A percentile compares a stretch with the other conserved stretches of the same genome.
Conservation (phyloP, 306 rosid species). For the Medicago arabica region DNA sequence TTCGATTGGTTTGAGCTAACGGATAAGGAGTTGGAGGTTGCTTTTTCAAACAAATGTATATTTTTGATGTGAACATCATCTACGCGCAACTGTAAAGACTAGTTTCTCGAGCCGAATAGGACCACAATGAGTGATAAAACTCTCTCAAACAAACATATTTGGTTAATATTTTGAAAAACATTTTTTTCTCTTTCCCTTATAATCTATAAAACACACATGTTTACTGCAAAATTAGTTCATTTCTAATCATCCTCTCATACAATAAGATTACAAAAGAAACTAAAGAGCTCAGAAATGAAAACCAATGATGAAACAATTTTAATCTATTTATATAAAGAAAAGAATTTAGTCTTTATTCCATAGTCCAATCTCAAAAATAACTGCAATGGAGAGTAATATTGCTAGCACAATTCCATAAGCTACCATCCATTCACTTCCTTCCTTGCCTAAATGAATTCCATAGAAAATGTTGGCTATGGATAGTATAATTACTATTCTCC, state of each 20-base stretch:
- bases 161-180: no score
- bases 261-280: conserved; percentile 29
- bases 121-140: no score
- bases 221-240: neutral
- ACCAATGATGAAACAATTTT: conserved; percentile 23
- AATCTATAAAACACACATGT: no score
- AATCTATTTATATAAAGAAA: neutral
- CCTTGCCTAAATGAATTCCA: conserved; percentile 66
- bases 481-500: conserved; percentile 62
- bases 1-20: no score
- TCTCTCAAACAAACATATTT: no score
- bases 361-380: conserved; percentile 57
- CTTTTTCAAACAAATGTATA: no score
- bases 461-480: conserved; percentile 77
- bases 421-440: conserved; percentile 59
- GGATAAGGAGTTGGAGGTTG: no score
- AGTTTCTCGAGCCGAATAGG: no score
- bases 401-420: conserved; percentile 68
- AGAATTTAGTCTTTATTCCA: conserved; percentile 44
- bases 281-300: conserved; percentile 29
- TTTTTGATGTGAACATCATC: no score
- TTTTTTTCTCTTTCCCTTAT: no score
- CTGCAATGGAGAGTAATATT: conserved; percentile 50
- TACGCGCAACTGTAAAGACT: no score
- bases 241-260: neutral